A percentile compares a stretch with the other conserved stretches of the same genome.
Conservation (phyloP, 2,329 filamentous ascomycete species). For the Onygenales sp. region DNA sequence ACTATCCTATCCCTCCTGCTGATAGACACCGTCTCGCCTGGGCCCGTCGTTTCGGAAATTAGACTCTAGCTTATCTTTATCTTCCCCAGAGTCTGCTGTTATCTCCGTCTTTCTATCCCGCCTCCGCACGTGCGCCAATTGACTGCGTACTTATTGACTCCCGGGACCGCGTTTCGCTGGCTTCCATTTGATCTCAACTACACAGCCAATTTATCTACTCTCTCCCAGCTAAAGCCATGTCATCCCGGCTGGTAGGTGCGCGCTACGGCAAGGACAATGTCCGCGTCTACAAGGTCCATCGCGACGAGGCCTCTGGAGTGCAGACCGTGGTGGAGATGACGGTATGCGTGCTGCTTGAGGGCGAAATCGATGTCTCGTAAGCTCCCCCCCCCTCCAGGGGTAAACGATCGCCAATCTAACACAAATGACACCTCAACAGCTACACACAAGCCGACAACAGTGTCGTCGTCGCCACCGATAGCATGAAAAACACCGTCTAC, state of each 20-base stretch:
- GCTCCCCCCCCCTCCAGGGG: conserved; percentile 17
- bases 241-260: conserved; percentile 29
- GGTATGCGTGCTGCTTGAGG: conserved; percentile 84
- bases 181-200: too few species aligned
- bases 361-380: conserved; percentile 76
- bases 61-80: too few species aligned
- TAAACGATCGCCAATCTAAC: conserved; percentile 3
- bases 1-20: too few species aligned
- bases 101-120: too few species aligned
- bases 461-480: conserved; percentile 90
- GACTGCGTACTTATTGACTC: too few species aligned
- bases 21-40: too few species aligned
- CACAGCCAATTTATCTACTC: not conserved
- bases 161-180: too few species aligned
- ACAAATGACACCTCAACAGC: conserved; percentile 33
- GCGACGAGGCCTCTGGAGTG: conserved; percentile 62
- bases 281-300: conserved; percentile 90
- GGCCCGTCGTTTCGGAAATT: too few species aligned
- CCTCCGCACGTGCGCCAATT: too few species aligned
- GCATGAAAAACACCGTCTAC: conserved; percentile 96
- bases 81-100: too few species aligned
- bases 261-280: conserved; percentile 77
- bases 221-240: conserved; percentile 3
- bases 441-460: conserved; percentile 94
- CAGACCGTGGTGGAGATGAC: conserved; percentile 94